Conservation (phyloP, 1,284 basidiomycete species). For the Schizophyllum commune region DNA sequence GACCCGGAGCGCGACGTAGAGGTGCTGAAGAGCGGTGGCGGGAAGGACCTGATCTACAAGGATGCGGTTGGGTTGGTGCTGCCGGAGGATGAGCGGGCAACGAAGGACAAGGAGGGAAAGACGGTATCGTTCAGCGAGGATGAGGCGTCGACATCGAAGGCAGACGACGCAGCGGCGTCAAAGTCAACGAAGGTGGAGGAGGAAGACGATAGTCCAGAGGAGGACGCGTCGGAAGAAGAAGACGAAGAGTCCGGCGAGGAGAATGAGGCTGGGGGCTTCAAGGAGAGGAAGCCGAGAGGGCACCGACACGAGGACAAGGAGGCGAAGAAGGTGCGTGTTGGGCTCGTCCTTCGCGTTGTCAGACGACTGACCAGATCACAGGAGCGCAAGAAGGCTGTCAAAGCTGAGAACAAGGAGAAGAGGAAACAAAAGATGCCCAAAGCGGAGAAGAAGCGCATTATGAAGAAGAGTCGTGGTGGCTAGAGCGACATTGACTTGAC, state of each 20-base stretch:
- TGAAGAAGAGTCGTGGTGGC: constrained; percentile 49
- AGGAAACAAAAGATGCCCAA: constrained; percentile 92
- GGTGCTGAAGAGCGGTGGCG: constrained; percentile 61
- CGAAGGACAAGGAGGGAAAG: constrained; percentile 2
- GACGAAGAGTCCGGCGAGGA: constrained; percentile 22
- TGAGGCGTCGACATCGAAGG: too few species aligned
- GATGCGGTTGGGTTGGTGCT: constrained; percentile 73
- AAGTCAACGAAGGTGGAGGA: constrained; percentile 10
- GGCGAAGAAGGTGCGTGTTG: constrained; percentile 70
- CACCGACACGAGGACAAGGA: constrained; percentile 89
- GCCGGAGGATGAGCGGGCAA: constrained; percentile 13
- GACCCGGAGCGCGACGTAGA: constrained; percentile 89
- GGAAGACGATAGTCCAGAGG: constrained; percentile 3
- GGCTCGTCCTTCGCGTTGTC: constrained; percentile 1
- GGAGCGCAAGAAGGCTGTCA: constrained; percentile 86
- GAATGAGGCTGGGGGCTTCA: constrained; percentile 20
- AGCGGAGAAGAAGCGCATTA: constrained; percentile 79
- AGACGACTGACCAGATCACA: constrained; percentile 21
- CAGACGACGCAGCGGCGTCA: too few species aligned
- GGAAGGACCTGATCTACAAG: constrained; percentile 74
- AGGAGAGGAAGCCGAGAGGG: constrained; percentile 52
- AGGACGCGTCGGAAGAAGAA: constrained; percentile 18
- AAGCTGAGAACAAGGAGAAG: constrained; percentile 82
- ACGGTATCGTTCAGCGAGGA: too few species aligned
- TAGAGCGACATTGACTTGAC: too few species aligned